Evolutionary conservation across 148 eudicot species (phyloP).

Genomic region (Persicaria maculosa): DNA sequence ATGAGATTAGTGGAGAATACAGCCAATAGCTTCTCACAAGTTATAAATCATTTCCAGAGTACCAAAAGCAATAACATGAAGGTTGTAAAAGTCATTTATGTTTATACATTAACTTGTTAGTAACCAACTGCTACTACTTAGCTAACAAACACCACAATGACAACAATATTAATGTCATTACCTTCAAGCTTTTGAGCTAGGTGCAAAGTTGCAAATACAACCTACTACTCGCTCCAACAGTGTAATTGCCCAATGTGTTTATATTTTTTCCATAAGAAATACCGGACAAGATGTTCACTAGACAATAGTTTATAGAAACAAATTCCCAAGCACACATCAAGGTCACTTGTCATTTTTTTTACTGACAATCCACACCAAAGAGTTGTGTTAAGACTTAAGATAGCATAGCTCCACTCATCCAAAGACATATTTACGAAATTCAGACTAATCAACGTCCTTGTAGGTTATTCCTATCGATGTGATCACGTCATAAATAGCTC

Average conservation of each 20-base stretch:
- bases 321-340: neutral
- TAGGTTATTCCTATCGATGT: neutral
- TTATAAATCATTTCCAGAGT: neutral
- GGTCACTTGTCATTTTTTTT: neutral
- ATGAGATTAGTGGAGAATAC: neutral
- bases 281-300: neutral
- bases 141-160: neutral
- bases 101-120: neutral
- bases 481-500: neutral
- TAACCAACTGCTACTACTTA: neutral
- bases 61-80: too few species aligned
- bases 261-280: neutral
- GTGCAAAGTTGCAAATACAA: neutral
- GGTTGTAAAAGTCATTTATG: neutral
- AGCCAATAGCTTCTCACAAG: neutral
- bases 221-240: neutral
- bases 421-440: neutral
- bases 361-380: neutral
- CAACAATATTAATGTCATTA: neutral
- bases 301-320: neutral
- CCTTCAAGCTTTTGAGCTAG: neutral
- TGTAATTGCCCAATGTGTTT: neutral
- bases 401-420: neutral
- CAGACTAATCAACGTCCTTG: slow-evolving; percentile 7
- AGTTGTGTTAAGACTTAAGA: neutral